A percentile compares a stretch with the other conserved stretches of the same genome.
phyloP scores from a whole-genome alignment of 2,329 filamentous ascomycete species.

The Exophiala aquamarina region DNA sequence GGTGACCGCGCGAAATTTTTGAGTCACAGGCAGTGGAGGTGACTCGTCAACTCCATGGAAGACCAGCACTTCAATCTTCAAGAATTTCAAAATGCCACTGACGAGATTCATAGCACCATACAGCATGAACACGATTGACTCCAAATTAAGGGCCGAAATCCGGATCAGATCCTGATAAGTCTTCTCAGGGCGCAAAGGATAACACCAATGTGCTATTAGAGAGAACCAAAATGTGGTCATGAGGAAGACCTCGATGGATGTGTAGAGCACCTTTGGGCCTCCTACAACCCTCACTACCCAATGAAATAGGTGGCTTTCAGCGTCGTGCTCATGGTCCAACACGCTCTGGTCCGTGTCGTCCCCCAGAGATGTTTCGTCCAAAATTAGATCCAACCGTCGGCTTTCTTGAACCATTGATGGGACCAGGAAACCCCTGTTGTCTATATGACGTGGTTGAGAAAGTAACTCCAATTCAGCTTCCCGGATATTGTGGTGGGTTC shows the following conservation, averaged over 20 bases:
- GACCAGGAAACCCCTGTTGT: too few species aligned
- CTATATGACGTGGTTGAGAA: too few species aligned
- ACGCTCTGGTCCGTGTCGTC: too few species aligned
- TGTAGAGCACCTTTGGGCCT: too few species aligned
- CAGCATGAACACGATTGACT: neutral
- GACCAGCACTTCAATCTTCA: neutral
- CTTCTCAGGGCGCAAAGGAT: neutral
- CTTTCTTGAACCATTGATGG: too few species aligned
- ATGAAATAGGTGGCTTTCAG: too few species aligned
- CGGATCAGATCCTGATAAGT: neutral
- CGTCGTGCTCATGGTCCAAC: too few species aligned
- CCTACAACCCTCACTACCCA: too few species aligned
- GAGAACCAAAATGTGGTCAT: neutral
- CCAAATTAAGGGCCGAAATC: neutral
- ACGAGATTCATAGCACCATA: neutral
- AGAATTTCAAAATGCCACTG: neutral
- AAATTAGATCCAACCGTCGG: too few species aligned
- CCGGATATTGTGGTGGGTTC: conserved; percentile 5
- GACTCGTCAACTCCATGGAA: neutral
- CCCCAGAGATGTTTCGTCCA: too few species aligned
- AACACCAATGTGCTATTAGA: neutral
- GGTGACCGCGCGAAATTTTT: neutral
- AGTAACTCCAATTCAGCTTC: neutral
- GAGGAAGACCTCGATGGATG: neutral
- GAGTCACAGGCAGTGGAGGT: neutral